Base-by-base conservation (phyloP, 352 stramenopile species). In the Globisporangium paddicum region DNA sequence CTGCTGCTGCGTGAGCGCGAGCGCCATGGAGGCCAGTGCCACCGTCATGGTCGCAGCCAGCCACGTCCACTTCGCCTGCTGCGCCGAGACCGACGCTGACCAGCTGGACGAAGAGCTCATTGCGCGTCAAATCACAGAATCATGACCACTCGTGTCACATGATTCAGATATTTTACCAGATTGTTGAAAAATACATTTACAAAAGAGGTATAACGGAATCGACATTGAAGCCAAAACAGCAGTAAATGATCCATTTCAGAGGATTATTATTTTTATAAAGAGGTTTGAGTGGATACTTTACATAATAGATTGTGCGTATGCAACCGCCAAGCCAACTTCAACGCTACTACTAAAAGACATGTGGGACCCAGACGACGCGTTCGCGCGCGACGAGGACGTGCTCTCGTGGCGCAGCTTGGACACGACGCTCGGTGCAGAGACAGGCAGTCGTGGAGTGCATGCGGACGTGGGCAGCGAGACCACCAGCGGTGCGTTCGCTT, bases 381-480 rank as follows among this genome's bases (percentile, higher is more conserved):
- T 59, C 54, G 34, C 30, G 38, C 54, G 37, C 32, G 64, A 78
- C 37, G 70, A 78, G 38, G 70, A 78, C 30, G 35, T 69, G 62
- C 58, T 78, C 58, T 78, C 70, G 32, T 78, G 67, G 70, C 67
- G 67, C 41, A 78, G 67, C 57, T 59, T 78, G 2, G 69, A 74
- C 50, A 72, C 69, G 10, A 40, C 60, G 32, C 62, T 61, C 7
- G 48, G 53, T 9, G 23, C 52, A 0, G 62, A 72, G 1, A 35
- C 23, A 14, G 44, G 54, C 18, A 13, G 16, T 4, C 26, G 25
- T 10, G 41, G 58, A 23, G 5, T 23, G 21, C 42, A 40, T 16
- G 13, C n/a, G 8, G 40, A 62, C 32, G 58, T 4, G 4, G 18
- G 56, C 26, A 68, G 63, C 41, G 63, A 68, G 28, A 63, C 41